A percentile compares a stretch with the other conserved stretches of the same genome.
Evolutionary conservation across 192 early-diverging fungal species (phyloP).

Genomic region (Pilobolus umbonatus): DNA sequence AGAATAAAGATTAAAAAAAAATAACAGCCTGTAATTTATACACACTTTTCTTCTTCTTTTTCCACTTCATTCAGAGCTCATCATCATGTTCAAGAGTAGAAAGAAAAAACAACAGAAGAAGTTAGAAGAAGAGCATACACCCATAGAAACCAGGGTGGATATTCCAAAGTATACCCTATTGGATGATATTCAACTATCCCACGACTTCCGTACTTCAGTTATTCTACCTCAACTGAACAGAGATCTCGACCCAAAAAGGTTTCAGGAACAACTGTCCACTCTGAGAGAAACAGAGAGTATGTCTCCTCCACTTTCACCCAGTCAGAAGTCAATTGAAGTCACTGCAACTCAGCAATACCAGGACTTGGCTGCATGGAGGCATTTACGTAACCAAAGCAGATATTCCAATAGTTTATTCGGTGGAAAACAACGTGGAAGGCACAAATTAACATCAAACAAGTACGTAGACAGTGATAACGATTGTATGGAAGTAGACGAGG

Average conservation of each 20-base stretch:
- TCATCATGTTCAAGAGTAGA: slow-evolving; percentile 17
- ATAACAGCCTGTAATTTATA: too few species aligned
- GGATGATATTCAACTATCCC: slow-evolving; percentile 10
- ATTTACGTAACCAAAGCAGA: slow-evolving; percentile 14
- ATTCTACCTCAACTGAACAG: slow-evolving; percentile 9
- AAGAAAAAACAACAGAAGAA: slow-evolving; percentile 12
- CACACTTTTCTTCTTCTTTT: too few species aligned
- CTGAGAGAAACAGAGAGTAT: background rate
- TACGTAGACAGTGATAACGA: slow-evolving; percentile 6
- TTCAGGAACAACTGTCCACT: background rate
- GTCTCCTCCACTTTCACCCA: background rate
- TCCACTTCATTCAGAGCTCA: background rate
- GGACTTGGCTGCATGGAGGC: slow-evolving; percentile 20
- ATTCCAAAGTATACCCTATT: slow-evolving; percentile 1
- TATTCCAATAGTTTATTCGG: slow-evolving; percentile 25
- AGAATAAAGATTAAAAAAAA: too few species aligned
- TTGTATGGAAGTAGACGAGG: background rate
- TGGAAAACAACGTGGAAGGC: slow-evolving; percentile 22
- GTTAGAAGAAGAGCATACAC: background rate
- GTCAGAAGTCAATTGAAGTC: background rate
- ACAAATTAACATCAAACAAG: slow-evolving; percentile 3
- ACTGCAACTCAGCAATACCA: slow-evolving; percentile 14
- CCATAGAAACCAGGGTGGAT: background rate
- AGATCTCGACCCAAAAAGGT: background rate
- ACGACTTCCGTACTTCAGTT: slow-evolving; percentile 17